Percentiles rank a stretch among this genome's conserved stretches.
These are phyloP conservation scores for Wickerhamiella sergipiensis DNA, from an alignment of 805 yeast species.

Conservation along the genomic window DNA sequence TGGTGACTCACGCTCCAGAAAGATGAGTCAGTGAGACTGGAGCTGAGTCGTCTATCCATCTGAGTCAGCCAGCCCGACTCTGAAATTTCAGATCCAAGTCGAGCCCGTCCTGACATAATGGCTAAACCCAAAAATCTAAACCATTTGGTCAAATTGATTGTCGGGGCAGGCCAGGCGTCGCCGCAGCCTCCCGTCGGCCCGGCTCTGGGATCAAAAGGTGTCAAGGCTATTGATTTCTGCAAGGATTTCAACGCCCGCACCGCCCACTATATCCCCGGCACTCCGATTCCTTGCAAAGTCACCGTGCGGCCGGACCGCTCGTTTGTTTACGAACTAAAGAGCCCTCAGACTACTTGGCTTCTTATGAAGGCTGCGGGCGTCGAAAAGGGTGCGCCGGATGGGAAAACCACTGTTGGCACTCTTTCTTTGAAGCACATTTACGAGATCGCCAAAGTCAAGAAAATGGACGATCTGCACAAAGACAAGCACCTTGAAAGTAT, in stretches of 20 bases:
- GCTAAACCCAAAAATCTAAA: conserved; percentile 34
- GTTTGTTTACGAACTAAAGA: conserved; percentile 70
- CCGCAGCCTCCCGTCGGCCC: conserved; percentile 99
- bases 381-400: conserved; percentile 62
- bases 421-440: conserved; percentile 76
- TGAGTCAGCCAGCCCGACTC: too few relatives aligned
- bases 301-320: conserved; percentile 87
- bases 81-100: too few relatives aligned
- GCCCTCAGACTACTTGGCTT: conserved; percentile 86
- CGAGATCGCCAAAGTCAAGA: conserved; percentile 88
- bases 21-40: too few relatives aligned
- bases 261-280: conserved; percentile 71
- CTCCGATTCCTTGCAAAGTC: conserved; percentile 77
- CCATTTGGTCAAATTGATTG: conserved; percentile 66
- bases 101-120: background rate
- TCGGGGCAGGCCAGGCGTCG: conserved; percentile 95
- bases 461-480: conserved; percentile 67
- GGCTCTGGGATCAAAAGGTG: conserved; percentile 96
- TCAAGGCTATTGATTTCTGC: conserved; percentile 95
- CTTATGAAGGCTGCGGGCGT: conserved; percentile 69
- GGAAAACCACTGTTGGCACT: conserved; percentile 38
- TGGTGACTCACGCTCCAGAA: too few relatives aligned
- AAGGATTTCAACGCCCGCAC: conserved; percentile 97
- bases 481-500: conserved; percentile 58
- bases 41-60: too few relatives aligned